Percentiles rank a stretch among this genome's conserved stretches.
Conservation (phyloP, 139 green algal genomes). For the Mychonastes homosphaera region DNA sequence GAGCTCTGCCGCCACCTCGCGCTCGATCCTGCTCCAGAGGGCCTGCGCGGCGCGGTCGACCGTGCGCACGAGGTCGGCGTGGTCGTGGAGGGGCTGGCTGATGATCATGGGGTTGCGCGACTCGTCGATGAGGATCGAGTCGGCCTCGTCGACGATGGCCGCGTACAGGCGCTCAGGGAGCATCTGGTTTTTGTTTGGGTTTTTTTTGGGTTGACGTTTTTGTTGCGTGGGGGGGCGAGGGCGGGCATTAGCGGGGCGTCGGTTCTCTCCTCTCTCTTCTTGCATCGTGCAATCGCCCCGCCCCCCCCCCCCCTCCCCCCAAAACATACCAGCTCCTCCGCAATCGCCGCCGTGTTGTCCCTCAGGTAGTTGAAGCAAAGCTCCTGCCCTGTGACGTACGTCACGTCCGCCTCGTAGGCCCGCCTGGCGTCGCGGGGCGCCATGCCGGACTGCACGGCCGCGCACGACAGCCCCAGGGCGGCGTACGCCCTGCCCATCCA, state of each 20-base stretch:
- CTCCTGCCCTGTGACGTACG: slow-evolving; percentile 73
- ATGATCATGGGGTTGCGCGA: slow-evolving; percentile 92
- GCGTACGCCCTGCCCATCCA: slow-evolving; percentile 80
- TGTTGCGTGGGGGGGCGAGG: neutral
- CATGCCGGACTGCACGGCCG: slow-evolving; percentile 35
- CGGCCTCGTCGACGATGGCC: slow-evolving; percentile 92
- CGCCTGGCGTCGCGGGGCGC: slow-evolving; percentile 13
- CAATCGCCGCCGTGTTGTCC: slow-evolving; percentile 56
- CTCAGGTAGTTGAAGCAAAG: slow-evolving; percentile 76
- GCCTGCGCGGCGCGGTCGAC: slow-evolving; percentile 10
- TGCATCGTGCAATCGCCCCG: neutral
- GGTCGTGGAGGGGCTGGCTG: slow-evolving; percentile 20
- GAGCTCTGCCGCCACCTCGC: neutral
- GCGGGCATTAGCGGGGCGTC: neutral
- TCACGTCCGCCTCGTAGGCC: slow-evolving; percentile 59
- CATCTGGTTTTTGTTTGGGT: slow-evolving; percentile 20
- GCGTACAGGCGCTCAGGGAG: slow-evolving; percentile 47
- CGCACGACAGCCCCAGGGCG: slow-evolving; percentile 68
- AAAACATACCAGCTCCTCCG: slow-evolving; percentile 38
- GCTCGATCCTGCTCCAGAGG: neutral
- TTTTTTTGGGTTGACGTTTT: neutral
- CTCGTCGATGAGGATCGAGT: slow-evolving; percentile 97
- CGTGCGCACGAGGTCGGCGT: slow-evolving; percentile 16
- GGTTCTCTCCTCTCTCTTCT: too few relatives aligned
- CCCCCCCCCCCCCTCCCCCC: neutral